Percentiles rank a stretch among this genome's conserved stretches.
These are phyloP conservation scores for Penicillium sumatraense DNA, from an alignment of 2,329 filamentous ascomycete genomes.

Conservation along the genomic window DNA sequence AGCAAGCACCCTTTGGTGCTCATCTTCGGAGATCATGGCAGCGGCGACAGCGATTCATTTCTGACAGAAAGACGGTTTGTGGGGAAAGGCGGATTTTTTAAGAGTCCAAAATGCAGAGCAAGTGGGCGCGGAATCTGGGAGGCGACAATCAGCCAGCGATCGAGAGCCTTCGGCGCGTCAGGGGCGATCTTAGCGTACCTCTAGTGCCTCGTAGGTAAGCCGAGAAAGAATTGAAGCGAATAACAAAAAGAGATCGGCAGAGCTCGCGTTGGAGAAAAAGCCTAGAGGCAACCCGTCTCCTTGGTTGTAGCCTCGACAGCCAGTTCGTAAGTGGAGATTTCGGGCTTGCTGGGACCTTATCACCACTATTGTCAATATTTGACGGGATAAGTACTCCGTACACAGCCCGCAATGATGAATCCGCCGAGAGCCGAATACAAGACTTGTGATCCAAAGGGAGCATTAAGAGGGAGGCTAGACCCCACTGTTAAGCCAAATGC, in stretches of 20 bases:
- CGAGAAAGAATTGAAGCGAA: background rate
- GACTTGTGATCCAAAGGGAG: background rate
- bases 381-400: too few species aligned
- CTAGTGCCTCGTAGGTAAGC: constrained; percentile 3
- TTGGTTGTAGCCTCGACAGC: background rate
- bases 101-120: background rate
- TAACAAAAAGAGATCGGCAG: constrained; percentile 2
- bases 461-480: background rate
- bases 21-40: constrained; percentile 20
- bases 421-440: background rate
- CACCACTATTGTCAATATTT: too few species aligned
- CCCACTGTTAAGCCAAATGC: background rate
- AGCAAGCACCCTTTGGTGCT: constrained; percentile 26
- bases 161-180: constrained; percentile 4
- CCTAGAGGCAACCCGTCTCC: background rate
- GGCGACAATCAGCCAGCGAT: background rate
- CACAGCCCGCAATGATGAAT: background rate
- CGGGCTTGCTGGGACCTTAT: background rate
- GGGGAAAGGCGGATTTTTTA: constrained; percentile 5
- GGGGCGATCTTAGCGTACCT: constrained; percentile 8
- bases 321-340: background rate
- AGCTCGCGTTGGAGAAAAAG: background rate
- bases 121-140: constrained; percentile 1
- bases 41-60: background rate
- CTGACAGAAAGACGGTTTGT: background rate